A percentile compares a stretch with the other conserved stretches of the same genome.
Evolutionary conservation across 2,329 filamentous ascomycete species (phyloP).

Genomic region (Sordariomycetes sp.): DNA sequence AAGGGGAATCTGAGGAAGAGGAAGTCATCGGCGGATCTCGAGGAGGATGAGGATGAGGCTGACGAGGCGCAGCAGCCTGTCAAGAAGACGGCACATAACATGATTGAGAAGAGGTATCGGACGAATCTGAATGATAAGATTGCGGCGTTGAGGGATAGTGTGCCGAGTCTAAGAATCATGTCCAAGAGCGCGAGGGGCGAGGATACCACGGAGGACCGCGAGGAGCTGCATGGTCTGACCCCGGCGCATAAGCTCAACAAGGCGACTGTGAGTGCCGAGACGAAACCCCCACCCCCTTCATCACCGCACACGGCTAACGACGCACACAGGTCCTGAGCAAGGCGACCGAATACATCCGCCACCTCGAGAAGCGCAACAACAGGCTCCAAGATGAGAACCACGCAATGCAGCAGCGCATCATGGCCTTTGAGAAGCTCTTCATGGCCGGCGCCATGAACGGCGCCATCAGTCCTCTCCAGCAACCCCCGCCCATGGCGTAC

Average conservation of each 20-base stretch:
- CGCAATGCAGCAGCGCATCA: conserved; percentile 64
- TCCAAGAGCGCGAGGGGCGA: conserved; percentile 57
- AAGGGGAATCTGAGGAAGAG: conserved; percentile 46
- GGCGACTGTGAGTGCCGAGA: conserved; percentile 50
- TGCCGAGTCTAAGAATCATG: conserved; percentile 80
- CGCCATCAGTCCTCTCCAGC: conserved; percentile 38
- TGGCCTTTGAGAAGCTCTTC: conserved; percentile 67
- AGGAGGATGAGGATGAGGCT: conserved; percentile 42
- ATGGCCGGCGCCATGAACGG: conserved; percentile 60
- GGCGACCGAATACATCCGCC: conserved; percentile 89
- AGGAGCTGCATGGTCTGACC: conserved; percentile 69
- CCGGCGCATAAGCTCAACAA: conserved; percentile 94
- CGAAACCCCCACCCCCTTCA: neutral
- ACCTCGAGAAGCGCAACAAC: conserved; percentile 83
- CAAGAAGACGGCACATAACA: conserved; percentile 95
- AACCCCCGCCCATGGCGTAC: conserved; percentile 39
- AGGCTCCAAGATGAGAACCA: conserved; percentile 70
- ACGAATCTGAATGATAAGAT: conserved; percentile 98
- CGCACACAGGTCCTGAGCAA: conserved; percentile 63
- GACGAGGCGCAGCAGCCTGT: conserved; percentile 35
- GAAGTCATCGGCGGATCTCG: conserved; percentile 50
- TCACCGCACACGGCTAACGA: neutral
- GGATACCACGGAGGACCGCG: conserved; percentile 59
- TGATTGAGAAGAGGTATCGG: conserved; percentile 94
- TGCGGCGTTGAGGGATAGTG: conserved; percentile 77